Evolutionary conservation across 176 grass and related monocot species (phyloP).

Genomic region (Poa annua): DNA sequence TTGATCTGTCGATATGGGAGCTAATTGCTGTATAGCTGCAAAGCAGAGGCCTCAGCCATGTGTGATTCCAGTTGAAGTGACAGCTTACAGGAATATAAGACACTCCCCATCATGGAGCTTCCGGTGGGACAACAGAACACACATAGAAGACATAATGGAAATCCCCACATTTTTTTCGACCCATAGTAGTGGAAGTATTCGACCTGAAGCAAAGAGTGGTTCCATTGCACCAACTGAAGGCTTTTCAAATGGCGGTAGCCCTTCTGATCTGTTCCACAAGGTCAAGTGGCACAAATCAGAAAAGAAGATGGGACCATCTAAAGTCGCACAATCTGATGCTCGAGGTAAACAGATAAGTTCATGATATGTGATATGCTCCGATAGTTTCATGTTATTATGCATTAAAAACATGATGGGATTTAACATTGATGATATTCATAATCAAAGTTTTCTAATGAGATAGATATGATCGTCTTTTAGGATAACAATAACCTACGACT

Average conservation of each 20-base stretch:
- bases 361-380: neutral
- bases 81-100: constrained; percentile 71
- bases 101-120: constrained; percentile 87
- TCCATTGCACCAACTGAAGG: constrained; percentile 55
- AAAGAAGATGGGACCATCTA: constrained; percentile 47
- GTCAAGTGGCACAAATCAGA: constrained; percentile 57
- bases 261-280: constrained; percentile 49
- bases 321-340: constrained; percentile 41
- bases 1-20: constrained; percentile 65
- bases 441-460: neutral
- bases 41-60: constrained; percentile 66
- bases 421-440: constrained; percentile 25
- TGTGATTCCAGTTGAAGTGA: constrained; percentile 58
- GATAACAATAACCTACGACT: neutral
- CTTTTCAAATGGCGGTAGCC: constrained; percentile 55
- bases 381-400: neutral
- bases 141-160: constrained; percentile 86
- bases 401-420: constrained; percentile 3
- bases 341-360: constrained; percentile 43
- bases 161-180: constrained; percentile 54
- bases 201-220: constrained; percentile 61
- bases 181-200: constrained; percentile 60
- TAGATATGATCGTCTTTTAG: neutral
- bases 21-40: constrained; percentile 81
- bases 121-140: constrained; percentile 90